Evolutionary conservation across 345 rosid genomes (phyloP), one percentile per base, ranked within the genome.

Genomic region (Moricandia arvensis): DNA sequence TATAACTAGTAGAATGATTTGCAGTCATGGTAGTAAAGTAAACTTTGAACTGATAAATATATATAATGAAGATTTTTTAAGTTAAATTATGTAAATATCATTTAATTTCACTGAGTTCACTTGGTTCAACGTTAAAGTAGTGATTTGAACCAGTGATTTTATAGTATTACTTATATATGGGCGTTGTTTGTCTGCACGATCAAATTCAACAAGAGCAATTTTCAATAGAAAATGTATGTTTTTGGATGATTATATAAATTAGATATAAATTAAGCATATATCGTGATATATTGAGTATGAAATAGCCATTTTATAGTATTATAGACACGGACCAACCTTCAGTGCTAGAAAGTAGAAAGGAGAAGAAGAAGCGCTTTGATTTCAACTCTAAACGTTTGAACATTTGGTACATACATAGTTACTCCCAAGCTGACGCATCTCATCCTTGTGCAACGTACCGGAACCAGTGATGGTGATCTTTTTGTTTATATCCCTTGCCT

Each of bases 401-500:
- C 49, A 43, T 43, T 3, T 21, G 47, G 8, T 8, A 55, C 16
- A 54, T 51, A 2, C n/a, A 54, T 51, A 2, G 30, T 34, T n/a
- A 5, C 17, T 45, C n/a, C 51, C n/a, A 21, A 21, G 24, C 24
- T 21, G 2, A 67, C 81, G 26, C 68, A 94, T 97, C 98, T 93
- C 98, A 13, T 93, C 96, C 58, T 62, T 90, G 15, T 97, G 97
- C 77, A 91, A 86, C 59, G 98, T 91, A 80, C 98, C 89, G 0
- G 98, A 94, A 75, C 97, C 97, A 12, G 96, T 90, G 66, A 91
- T 93, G 55, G 94, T 90, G 73, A 91, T 91, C 77, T 91, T 96
- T 78, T 93, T 43, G 98, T 75, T 91, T 90, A 87, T 93, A 91
- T 62, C 98, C 96, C 0, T 94, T 86, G 75, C 96, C 98, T 38